Conservation (phyloP, 1,139 yeast genomes). For the Pichia sp. region DNA sequence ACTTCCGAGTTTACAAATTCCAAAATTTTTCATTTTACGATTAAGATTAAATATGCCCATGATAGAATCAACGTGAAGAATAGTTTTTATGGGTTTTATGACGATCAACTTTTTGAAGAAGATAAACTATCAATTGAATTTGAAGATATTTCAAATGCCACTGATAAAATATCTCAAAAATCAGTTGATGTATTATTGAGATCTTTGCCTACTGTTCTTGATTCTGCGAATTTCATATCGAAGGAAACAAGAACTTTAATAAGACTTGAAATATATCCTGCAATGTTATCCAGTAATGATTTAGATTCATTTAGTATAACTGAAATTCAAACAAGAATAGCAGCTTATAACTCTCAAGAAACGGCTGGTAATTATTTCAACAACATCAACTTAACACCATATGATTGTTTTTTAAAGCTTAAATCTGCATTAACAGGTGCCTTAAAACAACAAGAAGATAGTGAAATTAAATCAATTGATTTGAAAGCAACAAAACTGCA, state of each 20-base stretch:
- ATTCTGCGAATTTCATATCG: conserved; percentile 41
- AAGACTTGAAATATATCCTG: conserved; percentile 38
- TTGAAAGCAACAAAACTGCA: conserved; percentile 43
- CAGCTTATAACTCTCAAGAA: conserved; percentile 29
- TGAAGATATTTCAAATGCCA: conserved; percentile 12
- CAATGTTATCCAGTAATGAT: conserved; percentile 35
- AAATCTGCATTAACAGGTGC: conserved; percentile 62
- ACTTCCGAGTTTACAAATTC: conserved; percentile 16
- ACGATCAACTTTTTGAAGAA: conserved; percentile 32
- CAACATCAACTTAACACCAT: conserved; percentile 36
- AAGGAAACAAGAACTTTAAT: conserved; percentile 37
- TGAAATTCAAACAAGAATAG: conserved; percentile 35
- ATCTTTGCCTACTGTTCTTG: conserved; percentile 32
- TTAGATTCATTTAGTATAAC: conserved; percentile 35
- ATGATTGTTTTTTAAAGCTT: conserved; percentile 48
- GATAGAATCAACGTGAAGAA: conserved; percentile 21
- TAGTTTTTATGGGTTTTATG: conserved; percentile 25
- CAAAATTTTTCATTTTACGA: conserved; percentile 24
- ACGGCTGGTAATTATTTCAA: conserved; percentile 52
- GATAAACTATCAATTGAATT: conserved; percentile 27
- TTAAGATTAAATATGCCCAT: conserved; percentile 23
- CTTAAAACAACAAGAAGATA: conserved; percentile 36
- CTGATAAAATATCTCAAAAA: conserved; percentile 2
- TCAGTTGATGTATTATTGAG: conserved; percentile 2
- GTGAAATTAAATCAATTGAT: conserved; percentile 48